Base-by-base conservation (phyloP, 176 grass and related monocot genomes). In the Secale cereale region DNA sequence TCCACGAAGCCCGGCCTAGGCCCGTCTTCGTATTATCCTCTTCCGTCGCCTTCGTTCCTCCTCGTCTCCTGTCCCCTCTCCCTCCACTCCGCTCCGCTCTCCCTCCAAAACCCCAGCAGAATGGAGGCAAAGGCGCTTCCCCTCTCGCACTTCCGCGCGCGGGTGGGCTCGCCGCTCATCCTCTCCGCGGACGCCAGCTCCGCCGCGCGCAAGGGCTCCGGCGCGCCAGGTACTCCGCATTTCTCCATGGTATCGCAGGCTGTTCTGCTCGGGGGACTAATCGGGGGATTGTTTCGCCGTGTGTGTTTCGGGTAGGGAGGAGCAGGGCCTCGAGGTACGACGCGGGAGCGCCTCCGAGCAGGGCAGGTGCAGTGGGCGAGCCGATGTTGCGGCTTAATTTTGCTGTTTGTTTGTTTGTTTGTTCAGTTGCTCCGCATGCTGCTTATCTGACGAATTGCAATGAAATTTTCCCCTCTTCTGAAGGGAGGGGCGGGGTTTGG, bases 101-200 rank as follows among this genome's bases (percentile, higher is more conserved):
- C 26, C 36, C 17, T 57, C 70, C 82, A 29, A 90, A 90, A 15
- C 41, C 83, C 88, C 50, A 27, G 54, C 54, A 32, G 71, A 12
- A 90, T 90, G 88, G 88, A 90, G 79, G 88, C 73, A 10, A 48
- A 33, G 20, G 65, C 74, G 40, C 41, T 81, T 2, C 19, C 79
- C 59, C 7, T 74, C 43, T 73, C 74, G 65, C 88, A 65, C 56
- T 73, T 79, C 84, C 79, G 65, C 32, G 3, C 57, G 43, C 57
- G 84, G 65, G 57, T n/a, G 13, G 79, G 65, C 40, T 22, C 25
- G 54, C 65, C 65, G 5, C 2, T 83, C n/a, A 26, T 83, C 32
- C 43, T 79, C 32, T 70, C 84, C 57, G 65, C 40, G 40, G 74
- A 41, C 11, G 29, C 78, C 14, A 61, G 64, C 19, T 32, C 8